Evolutionary conservation across 352 stramenopile species (phyloP).

Genomic region (Hyaloperonospora brassicae): DNA sequence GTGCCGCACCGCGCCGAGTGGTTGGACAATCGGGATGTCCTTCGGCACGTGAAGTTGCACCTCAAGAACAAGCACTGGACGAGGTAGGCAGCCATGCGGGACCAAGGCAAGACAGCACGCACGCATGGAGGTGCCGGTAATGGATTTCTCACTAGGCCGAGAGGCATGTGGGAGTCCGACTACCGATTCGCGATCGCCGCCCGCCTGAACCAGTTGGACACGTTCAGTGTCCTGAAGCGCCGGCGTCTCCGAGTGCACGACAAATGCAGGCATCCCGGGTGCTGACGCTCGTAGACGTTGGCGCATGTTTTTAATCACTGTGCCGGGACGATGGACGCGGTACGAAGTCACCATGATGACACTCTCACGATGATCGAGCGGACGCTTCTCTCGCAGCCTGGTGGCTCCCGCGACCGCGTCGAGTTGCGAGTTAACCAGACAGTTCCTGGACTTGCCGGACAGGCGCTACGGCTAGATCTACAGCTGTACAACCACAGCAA

Average conservation of each 20-base stretch:
- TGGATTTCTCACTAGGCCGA: conserved; percentile 4
- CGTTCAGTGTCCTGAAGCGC: background rate
- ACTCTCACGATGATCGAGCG: background rate
- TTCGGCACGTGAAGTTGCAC: conserved; percentile 7
- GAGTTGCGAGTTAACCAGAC: background rate
- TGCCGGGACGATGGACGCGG: background rate
- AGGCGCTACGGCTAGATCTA: background rate
- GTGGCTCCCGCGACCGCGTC: background rate
- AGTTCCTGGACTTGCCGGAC: background rate
- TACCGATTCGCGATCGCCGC: conserved; percentile 13
- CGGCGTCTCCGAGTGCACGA: background rate
- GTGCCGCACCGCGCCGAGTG: conserved; percentile 12
- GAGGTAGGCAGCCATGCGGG: background rate
- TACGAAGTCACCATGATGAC: background rate
- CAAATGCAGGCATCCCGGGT: background rate
- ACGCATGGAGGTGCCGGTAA: background rate
- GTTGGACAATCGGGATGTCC: conserved; percentile 4
- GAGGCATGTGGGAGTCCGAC: conserved; percentile 11
- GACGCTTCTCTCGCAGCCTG: background rate
- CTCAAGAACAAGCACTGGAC: conserved; percentile 5
- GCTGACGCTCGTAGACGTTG: too few relatives aligned
- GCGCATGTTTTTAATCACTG: background rate
- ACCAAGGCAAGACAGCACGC: conserved; percentile 4
- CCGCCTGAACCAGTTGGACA: conserved; percentile 1
- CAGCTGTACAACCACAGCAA: conserved; percentile 4